Percentiles rank a stretch among this genome's conserved stretches.
phyloP scores from a whole-genome alignment of 2,329 filamentous ascomycete genomes.

The Penicillium sp. region DNA sequence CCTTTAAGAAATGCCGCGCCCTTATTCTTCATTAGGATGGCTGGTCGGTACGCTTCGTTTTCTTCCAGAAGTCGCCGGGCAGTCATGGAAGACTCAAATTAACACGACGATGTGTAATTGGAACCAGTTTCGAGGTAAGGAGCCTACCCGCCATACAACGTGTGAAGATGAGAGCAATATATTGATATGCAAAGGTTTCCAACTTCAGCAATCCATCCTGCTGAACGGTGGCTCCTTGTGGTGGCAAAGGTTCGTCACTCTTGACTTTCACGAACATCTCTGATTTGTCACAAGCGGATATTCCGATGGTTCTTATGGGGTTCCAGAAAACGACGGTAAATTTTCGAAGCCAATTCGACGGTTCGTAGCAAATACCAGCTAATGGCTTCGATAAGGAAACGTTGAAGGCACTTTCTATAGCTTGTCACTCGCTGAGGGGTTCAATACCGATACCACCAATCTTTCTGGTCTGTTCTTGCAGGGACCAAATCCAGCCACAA shows the following conservation, averaged over 20 bases:
- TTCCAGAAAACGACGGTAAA: constrained; percentile 44
- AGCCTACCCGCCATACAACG: no score
- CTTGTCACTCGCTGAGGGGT: neutral
- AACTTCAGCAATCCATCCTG: constrained; percentile 62
- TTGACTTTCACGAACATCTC: neutral
- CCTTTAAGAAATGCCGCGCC: no score
- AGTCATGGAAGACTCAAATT: constrained; percentile 51
- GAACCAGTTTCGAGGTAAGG: constrained; percentile 42
- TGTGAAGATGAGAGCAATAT: constrained; percentile 12
- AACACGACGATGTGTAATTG: constrained; percentile 62
- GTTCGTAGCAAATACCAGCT: neutral
- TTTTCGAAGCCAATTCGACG: neutral
- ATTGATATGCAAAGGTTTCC: constrained; percentile 47
- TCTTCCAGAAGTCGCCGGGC: neutral
- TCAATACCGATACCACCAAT: constrained; percentile 3
- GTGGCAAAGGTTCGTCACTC: constrained; percentile 47
- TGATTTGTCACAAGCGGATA: constrained; percentile 34
- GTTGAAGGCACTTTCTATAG: neutral
- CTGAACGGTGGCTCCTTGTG: constrained; percentile 61
- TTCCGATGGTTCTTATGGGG: constrained; percentile 42
- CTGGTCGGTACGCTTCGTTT: neutral
- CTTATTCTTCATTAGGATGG: no score
- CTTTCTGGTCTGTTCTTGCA: neutral
- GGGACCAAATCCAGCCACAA: constrained; percentile 40
- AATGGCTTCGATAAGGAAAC: neutral